Evolutionary conservation across 2,329 filamentous ascomycete genomes (phyloP).

Genomic region (Fusarium sp.): DNA sequence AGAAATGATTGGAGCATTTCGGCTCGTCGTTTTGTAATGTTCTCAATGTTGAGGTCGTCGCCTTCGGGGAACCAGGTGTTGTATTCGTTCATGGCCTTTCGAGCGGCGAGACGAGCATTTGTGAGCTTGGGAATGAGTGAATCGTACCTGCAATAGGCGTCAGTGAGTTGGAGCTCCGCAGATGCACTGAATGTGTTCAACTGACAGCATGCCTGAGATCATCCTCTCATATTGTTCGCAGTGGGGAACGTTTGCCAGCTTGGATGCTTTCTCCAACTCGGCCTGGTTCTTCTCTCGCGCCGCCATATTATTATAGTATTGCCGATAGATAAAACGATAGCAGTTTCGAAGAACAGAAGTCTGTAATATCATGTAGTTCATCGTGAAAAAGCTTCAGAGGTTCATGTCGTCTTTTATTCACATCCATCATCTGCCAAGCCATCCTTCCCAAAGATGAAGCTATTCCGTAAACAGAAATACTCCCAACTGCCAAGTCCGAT

Average conservation of each 20-base stretch:
- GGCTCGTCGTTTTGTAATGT: conserved; percentile 35
- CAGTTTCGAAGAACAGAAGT: accelerated
- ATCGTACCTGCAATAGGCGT: conserved; percentile 51
- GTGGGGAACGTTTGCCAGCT: conserved; percentile 60
- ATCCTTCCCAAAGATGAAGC: not conserved
- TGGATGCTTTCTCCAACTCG: conserved; percentile 26
- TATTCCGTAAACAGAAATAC: conserved; percentile 18
- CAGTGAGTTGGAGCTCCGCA: accelerated
- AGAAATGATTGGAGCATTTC: conserved; percentile 56
- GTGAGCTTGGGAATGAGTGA: conserved; percentile 54
- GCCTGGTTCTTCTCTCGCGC: conserved; percentile 5
- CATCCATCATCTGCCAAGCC: not conserved
- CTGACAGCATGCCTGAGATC: conserved; percentile 68
- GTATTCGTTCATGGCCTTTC: conserved; percentile 60
- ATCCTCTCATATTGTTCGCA: conserved; percentile 70
- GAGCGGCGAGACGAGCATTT: conserved; percentile 56
- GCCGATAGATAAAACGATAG: accelerated
- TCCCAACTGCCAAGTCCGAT: conserved; percentile 5
- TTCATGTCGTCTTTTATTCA: not conserved
- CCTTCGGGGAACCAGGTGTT: conserved; percentile 59
- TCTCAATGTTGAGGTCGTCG: not conserved
- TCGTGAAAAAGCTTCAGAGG: not conserved
- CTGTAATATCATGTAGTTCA: accelerated
- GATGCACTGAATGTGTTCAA: accelerated
- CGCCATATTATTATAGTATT: not conserved